Percentiles rank a stretch among this genome's conserved stretches.
Evolutionary conservation across 768 basidiomycete species (phyloP).

Genomic region (Boletus reticuloceps): DNA sequence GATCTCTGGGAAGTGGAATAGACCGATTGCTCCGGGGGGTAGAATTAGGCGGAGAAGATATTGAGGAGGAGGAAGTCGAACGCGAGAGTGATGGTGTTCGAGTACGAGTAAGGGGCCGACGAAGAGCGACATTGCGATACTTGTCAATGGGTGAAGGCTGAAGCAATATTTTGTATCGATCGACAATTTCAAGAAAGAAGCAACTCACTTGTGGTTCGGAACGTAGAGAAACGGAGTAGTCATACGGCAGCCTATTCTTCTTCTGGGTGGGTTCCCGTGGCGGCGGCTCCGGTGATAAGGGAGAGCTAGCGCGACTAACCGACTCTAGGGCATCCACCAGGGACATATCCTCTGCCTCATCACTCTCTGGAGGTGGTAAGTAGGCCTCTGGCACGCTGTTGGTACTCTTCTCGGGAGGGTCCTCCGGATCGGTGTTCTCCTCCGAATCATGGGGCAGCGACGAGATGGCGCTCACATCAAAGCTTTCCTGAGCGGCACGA

Average conservation of each 20-base stretch:
- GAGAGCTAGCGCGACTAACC: conserved; percentile 54
- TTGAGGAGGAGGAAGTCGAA: conserved; percentile 51
- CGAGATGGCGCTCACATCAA: conserved; percentile 59
- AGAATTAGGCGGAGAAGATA: conserved; percentile 58
- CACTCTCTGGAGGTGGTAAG: conserved; percentile 46
- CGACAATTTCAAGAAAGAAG: neutral
- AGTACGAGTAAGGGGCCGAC: conserved; percentile 47
- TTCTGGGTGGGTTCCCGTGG: conserved; percentile 42
- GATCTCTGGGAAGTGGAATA: conserved; percentile 35
- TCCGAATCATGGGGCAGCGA: conserved; percentile 43
- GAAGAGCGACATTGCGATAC: conserved; percentile 60
- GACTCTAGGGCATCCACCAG: conserved; percentile 57
- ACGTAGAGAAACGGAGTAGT: conserved; percentile 58
- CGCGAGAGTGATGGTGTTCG: conserved; percentile 69
- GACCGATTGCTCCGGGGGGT: conserved; percentile 61
- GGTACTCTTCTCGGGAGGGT: conserved; percentile 41
- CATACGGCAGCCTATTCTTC: conserved; percentile 46
- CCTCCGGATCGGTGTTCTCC: conserved; percentile 37
- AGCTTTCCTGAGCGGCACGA: conserved; percentile 43
- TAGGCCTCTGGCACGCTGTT: conserved; percentile 55
- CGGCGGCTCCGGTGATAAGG: conserved; percentile 36
- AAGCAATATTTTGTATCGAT: neutral
- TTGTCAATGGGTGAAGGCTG: conserved; percentile 65
- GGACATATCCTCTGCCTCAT: conserved; percentile 44
- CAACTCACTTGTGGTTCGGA: conserved; percentile 57